phyloP scores from a whole-genome alignment of 2,329 filamentous ascomycete species.

The Pseudogymnoascus sp. region DNA sequence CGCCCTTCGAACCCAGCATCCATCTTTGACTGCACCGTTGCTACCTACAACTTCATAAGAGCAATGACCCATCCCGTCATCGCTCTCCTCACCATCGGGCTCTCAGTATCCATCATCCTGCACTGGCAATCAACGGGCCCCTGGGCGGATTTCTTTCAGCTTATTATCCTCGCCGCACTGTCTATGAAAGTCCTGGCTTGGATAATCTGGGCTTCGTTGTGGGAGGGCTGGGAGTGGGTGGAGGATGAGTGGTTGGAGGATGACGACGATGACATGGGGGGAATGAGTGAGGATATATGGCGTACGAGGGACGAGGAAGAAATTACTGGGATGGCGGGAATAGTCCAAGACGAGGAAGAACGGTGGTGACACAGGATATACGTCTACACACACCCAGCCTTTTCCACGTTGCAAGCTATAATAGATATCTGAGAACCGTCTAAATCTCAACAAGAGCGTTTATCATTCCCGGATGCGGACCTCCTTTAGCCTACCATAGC shows the following conservation, averaged over 20 bases:
- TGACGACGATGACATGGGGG: background rate
- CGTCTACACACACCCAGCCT: background rate
- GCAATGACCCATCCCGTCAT: conserved; percentile 1
- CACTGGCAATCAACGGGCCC: background rate
- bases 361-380: background rate
- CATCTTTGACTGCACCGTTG: background rate
- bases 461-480: background rate
- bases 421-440: background rate
- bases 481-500: background rate
- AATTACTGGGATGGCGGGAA: background rate
- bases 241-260: background rate
- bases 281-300: background rate
- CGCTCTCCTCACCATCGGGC: background rate
- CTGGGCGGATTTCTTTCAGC: background rate
- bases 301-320: background rate
- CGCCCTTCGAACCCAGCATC: background rate
- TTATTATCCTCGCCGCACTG: background rate
- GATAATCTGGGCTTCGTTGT: background rate
- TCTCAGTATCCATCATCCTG: background rate
- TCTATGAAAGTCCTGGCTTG: background rate
- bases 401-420: background rate
- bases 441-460: background rate
- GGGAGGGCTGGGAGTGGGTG: conserved; percentile 1
- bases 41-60: background rate
- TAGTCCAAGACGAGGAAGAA: background rate